phyloP scores from a whole-genome alignment of 805 yeast species.

The Komagataella pseudopastoris region DNA sequence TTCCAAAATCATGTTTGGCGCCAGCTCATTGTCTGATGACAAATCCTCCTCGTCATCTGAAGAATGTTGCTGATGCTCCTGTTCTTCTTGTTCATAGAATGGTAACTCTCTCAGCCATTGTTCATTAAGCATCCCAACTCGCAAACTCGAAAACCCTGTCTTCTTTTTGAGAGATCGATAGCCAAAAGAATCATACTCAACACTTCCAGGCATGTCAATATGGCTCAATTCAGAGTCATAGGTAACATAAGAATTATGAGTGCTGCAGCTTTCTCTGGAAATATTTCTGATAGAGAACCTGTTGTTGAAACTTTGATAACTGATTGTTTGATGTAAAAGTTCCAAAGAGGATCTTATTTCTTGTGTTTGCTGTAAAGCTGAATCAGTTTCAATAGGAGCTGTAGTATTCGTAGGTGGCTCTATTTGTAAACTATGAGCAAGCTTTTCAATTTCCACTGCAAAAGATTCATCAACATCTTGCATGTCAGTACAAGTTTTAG shows the following conservation, averaged over 20 bases:
- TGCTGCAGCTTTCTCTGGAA: conserved; percentile 23
- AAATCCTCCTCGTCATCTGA: neutral
- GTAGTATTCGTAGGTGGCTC: neutral
- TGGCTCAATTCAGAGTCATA: conserved; percentile 44
- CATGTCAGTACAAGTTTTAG: neutral
- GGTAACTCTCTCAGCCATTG: neutral
- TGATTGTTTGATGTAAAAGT: neutral
- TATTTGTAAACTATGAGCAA: neutral
- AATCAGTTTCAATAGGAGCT: neutral
- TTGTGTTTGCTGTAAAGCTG: neutral
- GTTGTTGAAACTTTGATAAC: neutral
- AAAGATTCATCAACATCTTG: neutral
- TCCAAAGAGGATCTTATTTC: neutral
- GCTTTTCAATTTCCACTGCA: neutral
- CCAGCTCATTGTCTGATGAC: neutral
- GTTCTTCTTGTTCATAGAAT: neutral
- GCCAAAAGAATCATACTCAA: conserved; percentile 5
- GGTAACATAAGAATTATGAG: conserved; percentile 38
- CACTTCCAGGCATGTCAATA: conserved; percentile 7
- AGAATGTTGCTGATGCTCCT: neutral
- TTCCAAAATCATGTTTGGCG: neutral
- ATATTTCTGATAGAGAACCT: conserved; percentile 15
- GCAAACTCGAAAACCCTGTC: conserved; percentile 31
- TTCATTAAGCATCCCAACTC: conserved; percentile 12
- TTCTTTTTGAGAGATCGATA: conserved; percentile 30